Base-by-base conservation (phyloP, 345 rosid species). In the Cardiospermum halicacabum region DNA sequence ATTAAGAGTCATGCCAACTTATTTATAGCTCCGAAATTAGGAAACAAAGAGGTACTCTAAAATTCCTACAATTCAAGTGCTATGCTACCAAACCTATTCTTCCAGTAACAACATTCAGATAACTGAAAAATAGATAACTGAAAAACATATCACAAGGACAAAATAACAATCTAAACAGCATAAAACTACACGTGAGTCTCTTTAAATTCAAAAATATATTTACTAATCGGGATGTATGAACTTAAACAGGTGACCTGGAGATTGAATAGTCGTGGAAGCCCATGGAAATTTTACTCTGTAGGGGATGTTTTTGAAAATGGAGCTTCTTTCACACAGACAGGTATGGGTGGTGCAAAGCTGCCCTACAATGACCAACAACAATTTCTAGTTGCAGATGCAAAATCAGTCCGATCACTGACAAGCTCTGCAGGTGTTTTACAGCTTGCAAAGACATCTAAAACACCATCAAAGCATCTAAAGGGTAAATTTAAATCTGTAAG, bases 1-100 rank as follows among this genome's bases (percentile, higher is more conserved):
- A 86, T 88, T 13, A 86, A 84, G 74, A 89, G 96, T 58, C 86
- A 89, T 69, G 70, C 92, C 63, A 89, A 87, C 72, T 78, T 74
- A 40, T 92, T 89, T 45, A 75, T 89, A 1, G 91, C 94, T 18
- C 87, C 88, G 43, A 43, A 74, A 57, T 47, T 62, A 1, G 80
- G 71, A 45, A 77, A 58, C 56, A 82, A 87, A 67, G 86, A 82
- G 86, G 85, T 82, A 26, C 9, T 26, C 11, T 27, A 11, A 47
- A 47, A 9, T 47, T 47, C 51, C 24, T 18, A 18, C 51, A 47
- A 18, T 11, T n/a, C n/a, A n/a, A n/a, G n/a, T n/a, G n/a, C n/a
- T n/a, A n/a, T 4, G 24, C 19, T 47, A 18, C 51, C 24, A 47
- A 5, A 47, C 16, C n/a, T 47, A 45, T 45, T 18, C 50, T 45